Percentiles rank a stretch among this genome's conserved stretches.
phyloP scores from a whole-genome alignment of 306 rosid species.

The Crotalaria pallida region DNA sequence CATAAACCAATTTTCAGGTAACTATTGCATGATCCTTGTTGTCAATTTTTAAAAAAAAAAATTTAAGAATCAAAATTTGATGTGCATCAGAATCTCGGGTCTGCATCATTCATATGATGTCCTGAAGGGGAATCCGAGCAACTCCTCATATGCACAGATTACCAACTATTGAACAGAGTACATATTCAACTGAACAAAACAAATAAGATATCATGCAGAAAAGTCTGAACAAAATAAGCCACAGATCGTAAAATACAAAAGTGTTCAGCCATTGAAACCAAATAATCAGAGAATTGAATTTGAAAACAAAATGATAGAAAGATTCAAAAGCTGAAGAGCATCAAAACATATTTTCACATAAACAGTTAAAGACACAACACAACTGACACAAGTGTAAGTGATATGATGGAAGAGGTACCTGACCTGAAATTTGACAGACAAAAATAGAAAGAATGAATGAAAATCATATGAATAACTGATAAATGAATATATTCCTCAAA shows the following conservation, averaged over 20 bases:
- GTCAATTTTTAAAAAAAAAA: neutral
- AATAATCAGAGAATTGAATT: neutral
- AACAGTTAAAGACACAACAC: too few species aligned
- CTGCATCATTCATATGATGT: slow-evolving; percentile 56
- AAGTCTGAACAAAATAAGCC: neutral
- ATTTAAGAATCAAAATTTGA: neutral
- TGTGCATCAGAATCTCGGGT: slow-evolving; percentile 63
- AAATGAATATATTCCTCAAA: too few species aligned
- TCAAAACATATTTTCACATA: too few species aligned
- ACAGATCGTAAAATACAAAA: neutral
- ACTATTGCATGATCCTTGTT: neutral
- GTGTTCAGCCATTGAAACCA: neutral
- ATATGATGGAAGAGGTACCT: neutral
- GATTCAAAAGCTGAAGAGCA: neutral
- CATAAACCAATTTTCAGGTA: neutral
- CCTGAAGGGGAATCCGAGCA: slow-evolving; percentile 79
- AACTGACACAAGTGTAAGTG: neutral
- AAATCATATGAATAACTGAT: neutral
- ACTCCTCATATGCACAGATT: slow-evolving; percentile 37
- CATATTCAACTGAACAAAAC: neutral
- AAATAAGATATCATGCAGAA: neutral
- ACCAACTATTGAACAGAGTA: neutral
- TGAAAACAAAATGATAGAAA: neutral
- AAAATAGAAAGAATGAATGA: neutral
- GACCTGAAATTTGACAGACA: neutral